Evolutionary conservation across 2,329 filamentous ascomycete genomes (phyloP).

Genomic region (Fonsecaea erecta): DNA sequence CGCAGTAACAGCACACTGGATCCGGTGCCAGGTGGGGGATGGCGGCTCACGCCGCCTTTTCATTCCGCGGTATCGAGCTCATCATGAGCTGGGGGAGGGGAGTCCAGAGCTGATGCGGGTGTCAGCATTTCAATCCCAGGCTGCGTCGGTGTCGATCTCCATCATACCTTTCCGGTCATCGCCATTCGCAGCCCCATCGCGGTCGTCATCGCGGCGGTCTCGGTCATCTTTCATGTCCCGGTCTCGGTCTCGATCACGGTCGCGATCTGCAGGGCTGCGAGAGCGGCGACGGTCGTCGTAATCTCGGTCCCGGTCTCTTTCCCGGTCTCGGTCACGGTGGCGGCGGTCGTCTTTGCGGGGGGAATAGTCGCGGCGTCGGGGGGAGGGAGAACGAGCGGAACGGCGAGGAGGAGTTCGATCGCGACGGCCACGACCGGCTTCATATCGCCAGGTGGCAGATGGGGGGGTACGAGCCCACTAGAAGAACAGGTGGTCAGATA

Average conservation of each 20-base stretch:
- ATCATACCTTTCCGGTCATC: conserved; percentile 85
- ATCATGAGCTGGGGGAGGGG: conserved; percentile 82
- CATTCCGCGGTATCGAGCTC: conserved; percentile 93
- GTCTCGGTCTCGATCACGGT: conserved; percentile 63
- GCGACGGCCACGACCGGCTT: conserved; percentile 66
- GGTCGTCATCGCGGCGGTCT: conserved; percentile 71
- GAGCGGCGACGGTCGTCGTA: conserved; percentile 21
- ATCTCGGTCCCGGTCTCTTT: conserved; percentile 63
- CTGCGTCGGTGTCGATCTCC: conserved; percentile 33
- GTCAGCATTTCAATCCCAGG: conserved; percentile 34
- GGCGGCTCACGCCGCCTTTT: not conserved
- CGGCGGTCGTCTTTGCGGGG: conserved; percentile 85
- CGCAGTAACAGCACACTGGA: not conserved
- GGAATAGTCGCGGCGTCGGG: conserved; percentile 72
- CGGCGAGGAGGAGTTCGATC: conserved; percentile 79
- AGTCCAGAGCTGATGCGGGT: conserved; percentile 64
- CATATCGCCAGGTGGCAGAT: conserved; percentile 97
- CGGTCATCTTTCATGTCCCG: conserved; percentile 66
- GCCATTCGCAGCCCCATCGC: conserved; percentile 78
- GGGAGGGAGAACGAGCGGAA: conserved; percentile 66
- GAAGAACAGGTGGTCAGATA: conserved; percentile 3
- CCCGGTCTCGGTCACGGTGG: conserved; percentile 77
- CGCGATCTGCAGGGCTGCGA: conserved; percentile 43
- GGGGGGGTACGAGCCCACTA: conserved; percentile 98
- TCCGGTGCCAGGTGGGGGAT: not conserved